Base-by-base conservation (phyloP, 1,284 basidiomycete genomes). In the Cutaneotrichosporon sp. region DNA sequence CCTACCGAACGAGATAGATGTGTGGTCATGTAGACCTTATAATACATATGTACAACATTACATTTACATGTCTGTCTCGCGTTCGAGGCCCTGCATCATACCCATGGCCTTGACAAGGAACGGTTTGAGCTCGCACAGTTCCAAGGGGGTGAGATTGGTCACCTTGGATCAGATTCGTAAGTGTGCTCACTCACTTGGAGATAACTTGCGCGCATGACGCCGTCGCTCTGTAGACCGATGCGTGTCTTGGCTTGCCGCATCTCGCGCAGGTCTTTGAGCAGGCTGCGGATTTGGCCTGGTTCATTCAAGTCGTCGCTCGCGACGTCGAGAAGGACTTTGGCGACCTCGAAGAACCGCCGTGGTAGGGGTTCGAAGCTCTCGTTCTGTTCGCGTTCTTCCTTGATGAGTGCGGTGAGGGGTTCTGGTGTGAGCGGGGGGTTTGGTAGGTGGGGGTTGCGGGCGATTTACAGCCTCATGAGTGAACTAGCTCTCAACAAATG, bases 191-290 rank as follows among this genome's bases (percentile, higher is more conserved):
- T 40, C 77, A 93, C 93, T 80, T 89, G 89, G 22, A 97, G 84
- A 69, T 85, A 84, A 2, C 77, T 76, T 2, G 81, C 76, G 60
- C 73, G 69, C 73, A 81, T 76, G 22, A 80, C 79, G 18, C 76
- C 78, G 75, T 90, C 89, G 70, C 89, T 75, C 88, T 86, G 80
- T 88, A 98, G 82, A 83, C 94, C 93, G 53, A 89, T 86, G 65
- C 94, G 83, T 80, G 91, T 89, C 78, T 99, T 99, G 32, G 92
- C 89, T 78, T 98, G 96, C 52, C 96, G 85, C 18, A 91, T 91
- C 82, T 99, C 95, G 18, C 93, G 89, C 38, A 99, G 84, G 76
- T 97, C 94, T 79, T 98, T 96, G 49, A 99, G 85, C 3, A 98
- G 80, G 2, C 88, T 87, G 1, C 92, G 86, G 18, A 99, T 83